Evolutionary conservation across 805 yeast genomes (phyloP).

Genomic region (Teunomyces pallodes): DNA sequence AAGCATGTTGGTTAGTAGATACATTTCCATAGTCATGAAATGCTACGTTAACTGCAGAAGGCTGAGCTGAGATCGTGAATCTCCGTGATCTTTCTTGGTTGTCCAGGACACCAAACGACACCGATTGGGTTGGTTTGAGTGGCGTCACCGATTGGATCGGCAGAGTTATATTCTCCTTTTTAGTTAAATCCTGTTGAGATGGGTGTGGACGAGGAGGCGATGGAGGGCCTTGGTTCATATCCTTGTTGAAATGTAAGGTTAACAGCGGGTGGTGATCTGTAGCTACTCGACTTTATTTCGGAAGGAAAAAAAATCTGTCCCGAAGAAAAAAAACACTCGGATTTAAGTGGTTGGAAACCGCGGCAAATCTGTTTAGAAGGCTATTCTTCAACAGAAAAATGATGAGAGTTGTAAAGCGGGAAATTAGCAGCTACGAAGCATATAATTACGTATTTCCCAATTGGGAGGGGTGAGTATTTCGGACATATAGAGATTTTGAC

Average conservation of each 20-base stretch:
- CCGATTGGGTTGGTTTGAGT: conserved; percentile 15
- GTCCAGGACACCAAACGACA: conserved; percentile 37
- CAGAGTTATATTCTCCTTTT: not conserved
- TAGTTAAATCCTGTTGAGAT: not conserved
- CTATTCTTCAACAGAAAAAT: not conserved
- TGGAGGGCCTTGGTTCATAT: conserved; percentile 1
- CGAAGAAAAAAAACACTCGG: not conserved
- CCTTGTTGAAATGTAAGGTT: not conserved
- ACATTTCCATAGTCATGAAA: conserved; percentile 5
- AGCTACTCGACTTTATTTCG: not conserved
- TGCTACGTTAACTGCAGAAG: conserved; percentile 31
- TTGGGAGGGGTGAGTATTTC: too few relatives aligned
- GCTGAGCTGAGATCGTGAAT: conserved; percentile 44
- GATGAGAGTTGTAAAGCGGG: not conserved
- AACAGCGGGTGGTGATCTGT: not conserved
- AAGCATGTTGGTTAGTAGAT: conserved; percentile 4
- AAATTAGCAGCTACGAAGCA: not conserved
- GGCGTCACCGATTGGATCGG: conserved; percentile 6
- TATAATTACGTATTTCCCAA: too few relatives aligned
- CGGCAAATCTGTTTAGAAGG: not conserved
- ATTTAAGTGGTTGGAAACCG: not conserved
- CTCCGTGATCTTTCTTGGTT: conserved; percentile 36
- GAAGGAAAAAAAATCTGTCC: not conserved
- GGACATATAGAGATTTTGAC: too few relatives aligned
- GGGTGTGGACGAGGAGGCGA: conserved; percentile 2